Conservation (phyloP, 1,284 basidiomycete genomes). For the Ceratobasidium sp. region DNA sequence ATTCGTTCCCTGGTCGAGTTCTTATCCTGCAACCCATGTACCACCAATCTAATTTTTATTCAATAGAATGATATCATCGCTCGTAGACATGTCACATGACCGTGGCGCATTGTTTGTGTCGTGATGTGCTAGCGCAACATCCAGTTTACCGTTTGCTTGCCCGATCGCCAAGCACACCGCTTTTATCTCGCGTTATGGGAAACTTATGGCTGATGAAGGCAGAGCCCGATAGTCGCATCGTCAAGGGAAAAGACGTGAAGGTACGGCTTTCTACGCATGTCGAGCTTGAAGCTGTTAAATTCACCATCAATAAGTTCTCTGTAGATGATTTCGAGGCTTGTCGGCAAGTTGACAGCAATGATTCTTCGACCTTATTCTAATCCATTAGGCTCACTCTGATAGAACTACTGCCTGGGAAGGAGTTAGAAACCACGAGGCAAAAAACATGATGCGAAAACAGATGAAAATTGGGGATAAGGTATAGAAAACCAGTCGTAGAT, state of each 20-base stretch:
- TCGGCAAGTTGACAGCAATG: conserved; percentile 51
- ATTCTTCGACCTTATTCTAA: not conserved
- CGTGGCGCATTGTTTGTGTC: conserved; percentile 4
- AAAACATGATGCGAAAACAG: conserved; percentile 82
- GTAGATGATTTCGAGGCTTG: conserved; percentile 88
- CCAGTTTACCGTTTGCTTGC: not conserved
- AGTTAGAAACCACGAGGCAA: conserved; percentile 90
- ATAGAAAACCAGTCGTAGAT: not conserved
- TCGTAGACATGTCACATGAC: not conserved
- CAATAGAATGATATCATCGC: conserved; percentile 23
- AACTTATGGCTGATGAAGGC: conserved; percentile 88
- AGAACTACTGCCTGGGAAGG: conserved; percentile 91
- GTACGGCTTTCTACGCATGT: conserved; percentile 59
- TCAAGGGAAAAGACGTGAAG: conserved; percentile 92
- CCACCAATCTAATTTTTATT: conserved; percentile 35
- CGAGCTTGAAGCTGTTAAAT: not conserved
- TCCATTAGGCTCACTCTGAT: not conserved
- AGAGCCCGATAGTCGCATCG: conserved; percentile 87
- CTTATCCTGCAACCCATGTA: conserved; percentile 34
- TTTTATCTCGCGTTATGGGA: not conserved
- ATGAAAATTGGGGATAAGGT: conserved; percentile 90
- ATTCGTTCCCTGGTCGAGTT: conserved; percentile 15
- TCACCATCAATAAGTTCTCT: conserved; percentile 73
- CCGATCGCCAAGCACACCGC: not conserved
- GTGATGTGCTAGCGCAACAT: not conserved